Percentiles rank a stretch among this genome's conserved stretches.
Conservation (phyloP, 2,329 filamentous ascomycete genomes). For the Fusarium dimerum region DNA sequence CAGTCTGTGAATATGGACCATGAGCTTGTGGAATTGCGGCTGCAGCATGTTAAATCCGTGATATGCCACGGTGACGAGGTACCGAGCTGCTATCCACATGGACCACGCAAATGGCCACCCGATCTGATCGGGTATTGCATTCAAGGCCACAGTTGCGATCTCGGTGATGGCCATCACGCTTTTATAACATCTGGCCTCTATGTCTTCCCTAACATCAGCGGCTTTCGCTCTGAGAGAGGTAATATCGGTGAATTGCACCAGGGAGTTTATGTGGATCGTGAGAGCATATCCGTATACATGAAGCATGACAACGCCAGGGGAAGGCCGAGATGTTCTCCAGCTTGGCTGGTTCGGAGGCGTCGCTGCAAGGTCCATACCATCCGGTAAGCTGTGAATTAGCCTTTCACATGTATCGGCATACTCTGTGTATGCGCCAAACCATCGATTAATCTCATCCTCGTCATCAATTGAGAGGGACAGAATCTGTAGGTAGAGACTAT, state of each 20-base stretch:
- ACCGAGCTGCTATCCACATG: slow-evolving; percentile 4
- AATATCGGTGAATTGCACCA: not conserved
- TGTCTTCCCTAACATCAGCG: not conserved
- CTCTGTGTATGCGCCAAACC: too few relatives aligned
- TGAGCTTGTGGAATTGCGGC: not conserved
- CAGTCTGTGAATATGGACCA: not conserved
- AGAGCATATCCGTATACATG: slow-evolving; percentile 7
- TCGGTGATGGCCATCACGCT: not conserved
- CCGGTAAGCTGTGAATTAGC: too few relatives aligned
- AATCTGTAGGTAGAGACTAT: too few relatives aligned
- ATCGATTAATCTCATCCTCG: too few relatives aligned
- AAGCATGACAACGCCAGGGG: slow-evolving; percentile 1
- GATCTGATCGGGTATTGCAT: not conserved
- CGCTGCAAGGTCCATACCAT: too few relatives aligned
- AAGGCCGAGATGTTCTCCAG: not conserved
- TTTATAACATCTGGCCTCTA: not conserved
- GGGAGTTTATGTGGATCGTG: slow-evolving; percentile 3
- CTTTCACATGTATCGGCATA: too few relatives aligned
- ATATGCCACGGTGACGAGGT: not conserved
- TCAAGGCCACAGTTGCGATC: not conserved
- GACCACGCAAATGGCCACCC: slow-evolving; percentile 12
- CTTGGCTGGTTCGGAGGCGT: too few relatives aligned
- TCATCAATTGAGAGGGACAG: too few relatives aligned
- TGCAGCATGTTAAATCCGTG: not conserved
- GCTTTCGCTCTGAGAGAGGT: not conserved